Evolutionary conservation across 257 asterid genomes (phyloP).

Genomic region (Rubia yunnanensis): DNA sequence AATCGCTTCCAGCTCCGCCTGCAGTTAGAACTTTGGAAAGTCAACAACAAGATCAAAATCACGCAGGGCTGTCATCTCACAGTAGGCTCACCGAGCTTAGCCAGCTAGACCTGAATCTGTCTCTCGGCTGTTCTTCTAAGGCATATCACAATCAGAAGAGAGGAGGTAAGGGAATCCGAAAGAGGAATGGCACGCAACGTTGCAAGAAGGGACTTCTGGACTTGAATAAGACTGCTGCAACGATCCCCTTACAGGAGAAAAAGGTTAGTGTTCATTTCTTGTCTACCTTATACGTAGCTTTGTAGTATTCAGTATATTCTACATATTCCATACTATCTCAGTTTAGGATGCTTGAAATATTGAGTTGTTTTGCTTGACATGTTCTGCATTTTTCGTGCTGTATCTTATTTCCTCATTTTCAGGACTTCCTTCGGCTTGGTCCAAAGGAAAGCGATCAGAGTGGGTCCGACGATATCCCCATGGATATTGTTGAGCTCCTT

Average conservation of each 20-base stretch:
- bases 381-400: neutral
- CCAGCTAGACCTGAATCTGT: slow-evolving; percentile 45
- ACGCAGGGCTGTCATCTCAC: neutral
- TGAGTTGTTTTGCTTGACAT: neutral
- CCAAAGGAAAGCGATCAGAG: slow-evolving; percentile 16
- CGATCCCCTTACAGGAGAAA: slow-evolving; percentile 7
- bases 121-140: slow-evolving; percentile 40
- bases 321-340: too few species aligned
- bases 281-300: too few species aligned
- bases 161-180: slow-evolving; percentile 3
- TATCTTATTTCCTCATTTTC: neutral
- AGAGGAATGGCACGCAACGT: neutral
- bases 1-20: slow-evolving; percentile 1
- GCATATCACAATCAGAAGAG: slow-evolving; percentile 15
- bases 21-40: neutral
- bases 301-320: too few species aligned
- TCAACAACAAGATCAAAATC: slow-evolving; percentile 8
- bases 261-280: slow-evolving; percentile 6
- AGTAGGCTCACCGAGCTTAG: slow-evolving; percentile 14
- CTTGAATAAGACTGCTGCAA: slow-evolving; percentile 15
- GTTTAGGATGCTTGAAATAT: too few species aligned
- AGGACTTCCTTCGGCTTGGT: slow-evolving; percentile 6
- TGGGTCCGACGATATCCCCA: slow-evolving; percentile 62
- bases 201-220: slow-evolving; percentile 18
- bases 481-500: slow-evolving; percentile 78